These are phyloP conservation scores for Aspergillus sparsus DNA, from an alignment of 495 filamentous ascomycete species.

Conservation along the genomic window DNA sequence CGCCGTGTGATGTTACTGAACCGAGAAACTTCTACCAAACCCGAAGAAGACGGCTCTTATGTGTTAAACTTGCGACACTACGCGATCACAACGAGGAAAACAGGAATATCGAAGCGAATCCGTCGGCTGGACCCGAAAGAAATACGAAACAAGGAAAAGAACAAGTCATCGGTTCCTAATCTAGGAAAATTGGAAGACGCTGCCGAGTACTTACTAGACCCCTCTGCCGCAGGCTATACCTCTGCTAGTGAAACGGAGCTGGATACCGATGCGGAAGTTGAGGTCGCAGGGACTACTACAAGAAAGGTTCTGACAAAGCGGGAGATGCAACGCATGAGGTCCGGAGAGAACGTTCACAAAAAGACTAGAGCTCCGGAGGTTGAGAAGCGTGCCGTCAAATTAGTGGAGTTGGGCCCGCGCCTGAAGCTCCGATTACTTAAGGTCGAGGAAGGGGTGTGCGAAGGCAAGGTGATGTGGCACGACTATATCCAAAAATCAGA, in stretches of 20 bases:
- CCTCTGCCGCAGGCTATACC: slow-evolving; percentile 83
- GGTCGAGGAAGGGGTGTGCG: slow-evolving; percentile 92
- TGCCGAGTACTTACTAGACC: slow-evolving; percentile 88
- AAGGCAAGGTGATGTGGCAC: slow-evolving; percentile 96
- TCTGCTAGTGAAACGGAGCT: slow-evolving; percentile 89
- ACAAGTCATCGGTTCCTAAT: slow-evolving; percentile 73
- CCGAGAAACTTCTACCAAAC: slow-evolving; percentile 57
- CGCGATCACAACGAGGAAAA: slow-evolving; percentile 85
- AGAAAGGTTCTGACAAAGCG: slow-evolving; percentile 67
- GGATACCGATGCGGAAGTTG: slow-evolving; percentile 94
- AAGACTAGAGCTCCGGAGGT: slow-evolving; percentile 44
- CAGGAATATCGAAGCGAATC: slow-evolving; percentile 78
- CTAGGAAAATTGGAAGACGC: slow-evolving; percentile 89
- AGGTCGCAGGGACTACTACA: slow-evolving; percentile 75
- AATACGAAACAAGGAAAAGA: slow-evolving; percentile 62
- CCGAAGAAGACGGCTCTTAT: slow-evolving; percentile 66
- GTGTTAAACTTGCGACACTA: slow-evolving; percentile 93
- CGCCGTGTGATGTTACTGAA: slow-evolving; percentile 88
- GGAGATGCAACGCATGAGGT: slow-evolving; percentile 56
- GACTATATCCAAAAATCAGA: slow-evolving; percentile 83
- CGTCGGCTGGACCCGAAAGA: slow-evolving; percentile 88
- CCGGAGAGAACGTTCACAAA: slow-evolving; percentile 40
- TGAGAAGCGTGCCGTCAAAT: slow-evolving; percentile 85
- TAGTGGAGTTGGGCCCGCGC: slow-evolving; percentile 88
- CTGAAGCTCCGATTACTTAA: slow-evolving; percentile 89